phyloP scores from a whole-genome alignment of 257 asterid species.

The Gardenia jasminoides region DNA sequence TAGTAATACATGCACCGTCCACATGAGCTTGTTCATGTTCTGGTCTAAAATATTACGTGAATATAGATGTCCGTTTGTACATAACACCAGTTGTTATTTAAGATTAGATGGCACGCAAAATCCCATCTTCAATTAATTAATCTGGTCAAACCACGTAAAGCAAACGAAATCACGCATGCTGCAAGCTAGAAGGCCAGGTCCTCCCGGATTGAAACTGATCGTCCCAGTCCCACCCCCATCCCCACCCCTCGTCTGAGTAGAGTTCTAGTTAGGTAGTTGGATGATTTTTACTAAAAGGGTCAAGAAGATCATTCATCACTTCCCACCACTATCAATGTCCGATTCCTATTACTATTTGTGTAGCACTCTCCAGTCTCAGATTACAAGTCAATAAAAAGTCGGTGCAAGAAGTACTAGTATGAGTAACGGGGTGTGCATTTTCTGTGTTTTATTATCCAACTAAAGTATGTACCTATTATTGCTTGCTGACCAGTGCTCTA shows the following conservation, averaged over 20 bases:
- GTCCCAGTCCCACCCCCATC: no score
- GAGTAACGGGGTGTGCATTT: background rate
- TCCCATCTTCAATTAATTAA: background rate
- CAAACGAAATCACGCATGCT: no score
- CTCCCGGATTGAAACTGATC: background rate
- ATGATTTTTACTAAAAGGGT: no score
- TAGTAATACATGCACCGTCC: background rate
- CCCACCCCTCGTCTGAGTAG: no score
- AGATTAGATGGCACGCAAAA: background rate
- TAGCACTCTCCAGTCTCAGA: background rate
- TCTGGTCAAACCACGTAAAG: conserved; percentile 9
- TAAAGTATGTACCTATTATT: no score
- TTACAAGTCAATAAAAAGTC: background rate
- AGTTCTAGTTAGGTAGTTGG: no score
- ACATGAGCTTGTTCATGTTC: background rate
- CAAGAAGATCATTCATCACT: no score
- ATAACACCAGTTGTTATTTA: background rate
- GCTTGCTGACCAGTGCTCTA: background rate
- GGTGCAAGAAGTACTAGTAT: background rate
- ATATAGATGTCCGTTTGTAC: background rate
- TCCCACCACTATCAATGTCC: background rate
- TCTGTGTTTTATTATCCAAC: no score
- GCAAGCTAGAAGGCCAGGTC: background rate
- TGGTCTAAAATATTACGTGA: background rate
- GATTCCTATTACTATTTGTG: background rate